Conservation (phyloP, 2,329 filamentous ascomycete genomes). For the Aspergillus clavatus region DNA sequence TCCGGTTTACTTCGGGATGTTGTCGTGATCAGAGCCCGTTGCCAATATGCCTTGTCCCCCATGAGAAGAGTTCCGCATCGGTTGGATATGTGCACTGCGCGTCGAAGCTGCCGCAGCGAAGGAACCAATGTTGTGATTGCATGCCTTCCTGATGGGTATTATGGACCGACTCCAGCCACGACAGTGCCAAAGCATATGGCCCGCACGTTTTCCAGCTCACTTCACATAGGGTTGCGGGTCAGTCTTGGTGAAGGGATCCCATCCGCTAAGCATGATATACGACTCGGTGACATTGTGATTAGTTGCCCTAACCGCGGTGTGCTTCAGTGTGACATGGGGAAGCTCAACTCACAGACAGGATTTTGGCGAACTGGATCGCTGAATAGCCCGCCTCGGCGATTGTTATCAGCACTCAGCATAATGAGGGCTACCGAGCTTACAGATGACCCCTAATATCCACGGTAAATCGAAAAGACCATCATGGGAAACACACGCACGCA, state of each 20-base stretch:
- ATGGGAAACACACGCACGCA: conserved; percentile 3
- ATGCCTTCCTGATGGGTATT: conserved; percentile 11
- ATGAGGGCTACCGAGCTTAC: conserved; percentile 3
- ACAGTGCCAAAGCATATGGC: conserved; percentile 16
- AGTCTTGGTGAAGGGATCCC: conserved; percentile 26
- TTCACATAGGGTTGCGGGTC: conserved; percentile 19
- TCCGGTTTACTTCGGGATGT: too few relatives aligned
- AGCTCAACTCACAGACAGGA: conserved; percentile 7
- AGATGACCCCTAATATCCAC: conserved; percentile 6
- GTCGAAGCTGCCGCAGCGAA: conserved; percentile 15
- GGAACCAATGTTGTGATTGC: conserved; percentile 17
- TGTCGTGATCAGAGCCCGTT: too few relatives aligned
- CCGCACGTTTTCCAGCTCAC: conserved; percentile 14
- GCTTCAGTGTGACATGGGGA: conserved; percentile 24
- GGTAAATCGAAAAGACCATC: conserved; percentile 9
- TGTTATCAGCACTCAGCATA: conserved; percentile 10
- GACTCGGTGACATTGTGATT: conserved; percentile 29
- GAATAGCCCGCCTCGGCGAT: conserved; percentile 13
- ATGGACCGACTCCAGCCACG: conserved; percentile 13
- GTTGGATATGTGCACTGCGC: conserved; percentile 17
- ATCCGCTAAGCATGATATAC: conserved; percentile 20
- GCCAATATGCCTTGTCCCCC: conserved; percentile 3
- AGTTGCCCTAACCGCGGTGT: conserved; percentile 22
- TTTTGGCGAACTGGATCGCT: conserved; percentile 12
- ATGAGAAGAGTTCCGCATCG: conserved; percentile 10